Conservation (phyloP, 305 asterid genomes). For the Rubia tinctorum region DNA sequence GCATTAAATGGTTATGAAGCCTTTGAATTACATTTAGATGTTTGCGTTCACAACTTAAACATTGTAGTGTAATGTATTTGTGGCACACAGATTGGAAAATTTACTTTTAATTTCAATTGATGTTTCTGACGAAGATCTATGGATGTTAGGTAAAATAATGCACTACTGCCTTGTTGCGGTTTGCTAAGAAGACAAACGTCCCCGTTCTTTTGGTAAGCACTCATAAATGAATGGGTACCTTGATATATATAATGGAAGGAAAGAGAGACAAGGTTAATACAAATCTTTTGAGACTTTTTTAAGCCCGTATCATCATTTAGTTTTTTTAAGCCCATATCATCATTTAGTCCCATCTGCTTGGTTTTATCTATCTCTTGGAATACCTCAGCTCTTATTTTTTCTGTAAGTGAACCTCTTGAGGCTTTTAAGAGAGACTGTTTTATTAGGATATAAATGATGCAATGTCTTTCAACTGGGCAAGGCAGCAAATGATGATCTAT, state of each 20-base stretch:
- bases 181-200: slow-evolving; percentile 81
- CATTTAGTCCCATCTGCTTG: not conserved
- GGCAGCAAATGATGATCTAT: not conserved
- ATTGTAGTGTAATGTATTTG: not conserved
- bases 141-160: slow-evolving; percentile 84
- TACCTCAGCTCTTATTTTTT: not conserved
- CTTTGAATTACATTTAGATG: not conserved
- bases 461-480: not conserved
- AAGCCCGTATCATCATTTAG: too few species aligned
- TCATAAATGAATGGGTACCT: not conserved
- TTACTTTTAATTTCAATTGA: not conserved
- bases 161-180: slow-evolving; percentile 83
- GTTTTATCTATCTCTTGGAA: not conserved
- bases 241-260: not conserved
- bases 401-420: not conserved
- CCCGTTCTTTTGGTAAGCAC: slow-evolving; percentile 80
- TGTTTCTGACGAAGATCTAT: slow-evolving; percentile 8
- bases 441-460: not conserved
- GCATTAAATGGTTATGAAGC: slow-evolving; percentile 2
- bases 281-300: not conserved
- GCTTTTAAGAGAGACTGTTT: not conserved
- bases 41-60: not conserved
- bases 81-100: not conserved
- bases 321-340: not conserved
- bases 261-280: slow-evolving; percentile 3